phyloP scores from a whole-genome alignment of 768 basidiomycete genomes.

The Boletellus emodensis region DNA sequence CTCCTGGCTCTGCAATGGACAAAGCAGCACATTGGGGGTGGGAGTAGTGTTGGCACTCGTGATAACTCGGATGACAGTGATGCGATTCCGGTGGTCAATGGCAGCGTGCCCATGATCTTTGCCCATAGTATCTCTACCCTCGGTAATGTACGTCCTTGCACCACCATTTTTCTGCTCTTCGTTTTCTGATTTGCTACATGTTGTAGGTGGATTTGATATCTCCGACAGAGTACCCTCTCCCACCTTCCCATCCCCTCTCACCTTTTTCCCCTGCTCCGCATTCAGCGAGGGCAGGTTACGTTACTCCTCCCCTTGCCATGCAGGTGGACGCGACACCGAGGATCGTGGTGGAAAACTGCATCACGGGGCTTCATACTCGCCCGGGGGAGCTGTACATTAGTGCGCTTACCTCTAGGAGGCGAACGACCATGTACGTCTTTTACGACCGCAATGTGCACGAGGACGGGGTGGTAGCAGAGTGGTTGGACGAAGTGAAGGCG shows the following conservation, averaged over 20 bases:
- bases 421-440: too few species aligned
- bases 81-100: not conserved
- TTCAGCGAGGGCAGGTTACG: conserved; percentile 10
- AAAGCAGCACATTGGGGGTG: conserved; percentile 14
- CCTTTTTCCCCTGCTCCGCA: conserved; percentile 18
- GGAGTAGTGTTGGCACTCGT: not conserved
- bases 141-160: conserved; percentile 26
- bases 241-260: conserved; percentile 7
- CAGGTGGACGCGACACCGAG: too few species aligned
- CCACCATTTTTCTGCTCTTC: too few species aligned
- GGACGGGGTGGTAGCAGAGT: too few species aligned
- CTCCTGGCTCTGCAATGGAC: conserved; percentile 21
- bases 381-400: too few species aligned
- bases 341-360: too few species aligned
- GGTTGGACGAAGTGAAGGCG: too few species aligned
- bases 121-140: conserved; percentile 16
- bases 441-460: too few species aligned
- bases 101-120: conserved; percentile 3
- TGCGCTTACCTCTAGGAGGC: not conserved
- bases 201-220: conserved; percentile 32
- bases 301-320: not conserved
- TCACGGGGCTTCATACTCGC: too few species aligned
- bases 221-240: conserved; percentile 35
- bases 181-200: not conserved
- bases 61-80: not conserved